Conservation (phyloP, 192 early-diverging fungal genomes). For the Haplosporangium gracile region DNA sequence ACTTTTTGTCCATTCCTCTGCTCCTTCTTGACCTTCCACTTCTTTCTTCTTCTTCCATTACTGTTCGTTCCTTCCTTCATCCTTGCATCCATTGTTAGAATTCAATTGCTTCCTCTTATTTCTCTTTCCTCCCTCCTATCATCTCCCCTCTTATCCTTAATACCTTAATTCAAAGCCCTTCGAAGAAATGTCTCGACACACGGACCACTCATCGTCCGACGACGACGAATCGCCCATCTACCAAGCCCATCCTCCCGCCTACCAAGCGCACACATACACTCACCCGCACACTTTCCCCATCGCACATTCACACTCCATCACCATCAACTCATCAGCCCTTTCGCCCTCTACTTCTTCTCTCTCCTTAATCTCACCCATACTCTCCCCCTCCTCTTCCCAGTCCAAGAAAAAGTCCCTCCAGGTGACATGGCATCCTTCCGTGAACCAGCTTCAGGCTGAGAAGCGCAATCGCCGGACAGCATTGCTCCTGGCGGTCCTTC, state of each 20-base stretch:
- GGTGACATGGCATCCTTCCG: constrained; percentile 49
- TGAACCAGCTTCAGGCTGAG: constrained; percentile 33
- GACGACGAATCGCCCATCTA: constrained; percentile 11
- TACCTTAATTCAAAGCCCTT: neutral
- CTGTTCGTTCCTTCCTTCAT: no score
- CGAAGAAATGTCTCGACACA: constrained; percentile 3
- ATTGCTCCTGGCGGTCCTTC: constrained; percentile 18
- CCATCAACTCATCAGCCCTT: neutral
- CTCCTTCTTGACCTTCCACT: neutral
- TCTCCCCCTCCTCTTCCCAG: neutral
- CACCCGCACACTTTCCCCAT: neutral
- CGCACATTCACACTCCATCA: neutral
- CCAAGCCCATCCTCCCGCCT: constrained; percentile 7
- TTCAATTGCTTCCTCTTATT: no score
- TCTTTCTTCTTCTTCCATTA: no score
- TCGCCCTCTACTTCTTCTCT: neutral
- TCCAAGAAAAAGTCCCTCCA: constrained; percentile 29
- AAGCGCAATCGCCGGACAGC: constrained; percentile 35
- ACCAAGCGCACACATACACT: neutral
- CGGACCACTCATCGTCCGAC: neutral
- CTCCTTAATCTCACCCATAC: neutral
- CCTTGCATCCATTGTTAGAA: no score
- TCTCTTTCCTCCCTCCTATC: no score
- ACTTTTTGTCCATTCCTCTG: neutral
- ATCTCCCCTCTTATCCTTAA: neutral